Evolutionary conservation across 179 eudicot species (phyloP).

Genomic region (Actinidia arguta): DNA sequence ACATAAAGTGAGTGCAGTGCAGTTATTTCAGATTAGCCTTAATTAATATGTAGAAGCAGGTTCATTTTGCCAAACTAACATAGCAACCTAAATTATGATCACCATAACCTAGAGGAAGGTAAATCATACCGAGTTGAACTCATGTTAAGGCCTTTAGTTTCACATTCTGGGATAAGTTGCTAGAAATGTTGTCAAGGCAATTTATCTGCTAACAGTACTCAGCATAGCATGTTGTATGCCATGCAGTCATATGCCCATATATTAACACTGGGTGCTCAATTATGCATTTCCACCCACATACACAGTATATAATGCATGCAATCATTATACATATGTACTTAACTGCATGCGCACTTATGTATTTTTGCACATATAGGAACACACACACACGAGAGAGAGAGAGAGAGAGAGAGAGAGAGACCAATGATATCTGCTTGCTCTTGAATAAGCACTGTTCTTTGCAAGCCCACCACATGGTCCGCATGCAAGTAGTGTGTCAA

Average conservation of each 20-base stretch:
- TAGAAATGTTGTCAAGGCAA: background rate
- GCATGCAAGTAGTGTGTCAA: constrained; percentile 95
- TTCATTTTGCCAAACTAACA: background rate
- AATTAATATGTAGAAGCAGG: background rate
- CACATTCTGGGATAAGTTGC: background rate
- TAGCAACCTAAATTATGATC: background rate
- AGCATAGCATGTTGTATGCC: background rate
- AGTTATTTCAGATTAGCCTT: background rate
- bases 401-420: constrained; percentile 51
- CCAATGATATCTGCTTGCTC: constrained; percentile 99
- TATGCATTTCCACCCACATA: background rate
- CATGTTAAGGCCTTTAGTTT: background rate
- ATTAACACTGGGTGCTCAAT: no score
- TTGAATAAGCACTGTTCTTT: constrained; percentile 88
- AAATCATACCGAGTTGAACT: background rate
- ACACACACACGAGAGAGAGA: background rate
- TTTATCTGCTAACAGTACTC: no score
- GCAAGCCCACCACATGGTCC: constrained; percentile 98
- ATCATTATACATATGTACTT: background rate
- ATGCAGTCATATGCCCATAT: no score
- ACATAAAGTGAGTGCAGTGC: background rate
- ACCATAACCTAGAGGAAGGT: constrained; percentile 12
- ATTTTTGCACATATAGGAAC: background rate
- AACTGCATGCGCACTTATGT: background rate
- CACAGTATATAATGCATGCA: background rate